Evolutionary conservation across 805 yeast species (phyloP).

Genomic region (Yarrowia porcina): DNA sequence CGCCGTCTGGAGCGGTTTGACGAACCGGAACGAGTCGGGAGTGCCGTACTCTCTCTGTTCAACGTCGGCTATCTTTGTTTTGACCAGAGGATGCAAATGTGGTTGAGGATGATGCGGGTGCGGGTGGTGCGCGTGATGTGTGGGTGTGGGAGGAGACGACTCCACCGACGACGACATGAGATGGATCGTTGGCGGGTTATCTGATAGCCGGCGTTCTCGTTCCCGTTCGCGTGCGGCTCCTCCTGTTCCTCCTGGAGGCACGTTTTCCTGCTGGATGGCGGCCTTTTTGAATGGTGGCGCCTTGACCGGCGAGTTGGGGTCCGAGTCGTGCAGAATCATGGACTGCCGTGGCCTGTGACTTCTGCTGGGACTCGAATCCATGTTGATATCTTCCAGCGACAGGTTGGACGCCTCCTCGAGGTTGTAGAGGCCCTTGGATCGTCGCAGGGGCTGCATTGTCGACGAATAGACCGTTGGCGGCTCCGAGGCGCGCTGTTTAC

Average conservation of each 20-base stretch:
- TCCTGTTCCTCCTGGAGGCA: not conserved
- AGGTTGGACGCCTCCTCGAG: constrained; percentile 39
- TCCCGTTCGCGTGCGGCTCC: too few species aligned
- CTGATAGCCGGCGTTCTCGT: not conserved
- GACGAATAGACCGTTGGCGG: constrained; percentile 23
- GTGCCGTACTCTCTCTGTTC: constrained; percentile 40
- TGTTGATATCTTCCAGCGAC: not conserved
- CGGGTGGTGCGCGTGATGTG: not conserved
- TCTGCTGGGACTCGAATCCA: not conserved
- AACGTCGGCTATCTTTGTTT: not conserved
- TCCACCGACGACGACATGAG: constrained; percentile 32
- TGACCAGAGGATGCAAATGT: constrained; percentile 6
- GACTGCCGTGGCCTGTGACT: not conserved
- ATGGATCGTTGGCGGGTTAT: constrained; percentile 29
- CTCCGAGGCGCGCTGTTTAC: not conserved
- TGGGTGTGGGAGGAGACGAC: constrained; percentile 26
- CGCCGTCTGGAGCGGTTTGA: constrained; percentile 82
- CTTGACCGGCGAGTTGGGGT: constrained; percentile 20
- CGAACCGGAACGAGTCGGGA: constrained; percentile 61
- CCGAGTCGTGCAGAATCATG: not conserved
- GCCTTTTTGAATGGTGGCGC: constrained; percentile 24
- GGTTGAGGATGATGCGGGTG: constrained; percentile 20
- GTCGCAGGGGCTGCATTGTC: constrained; percentile 35
- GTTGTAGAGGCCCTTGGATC: constrained; percentile 43
- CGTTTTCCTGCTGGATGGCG: not conserved